Base-by-base conservation (phyloP, 164 flowering plant genomes). In the Magnolia changhungtana region DNA sequence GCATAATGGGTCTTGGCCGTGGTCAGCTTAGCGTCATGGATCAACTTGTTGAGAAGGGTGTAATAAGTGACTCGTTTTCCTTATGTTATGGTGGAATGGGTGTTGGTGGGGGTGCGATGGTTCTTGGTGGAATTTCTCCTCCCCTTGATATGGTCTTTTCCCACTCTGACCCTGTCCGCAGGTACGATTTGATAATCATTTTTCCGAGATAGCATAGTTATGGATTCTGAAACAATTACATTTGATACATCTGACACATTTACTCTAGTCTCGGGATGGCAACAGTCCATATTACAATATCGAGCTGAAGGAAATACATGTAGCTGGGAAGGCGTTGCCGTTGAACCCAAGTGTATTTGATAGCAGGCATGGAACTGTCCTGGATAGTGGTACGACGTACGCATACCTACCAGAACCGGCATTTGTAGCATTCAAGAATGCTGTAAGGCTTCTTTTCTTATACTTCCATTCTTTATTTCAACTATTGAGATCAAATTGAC, bases 271-370 rank as follows among this genome's bases (percentile, higher is more conserved):
- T 92, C 85, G 95, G 94, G 91, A 87, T 96, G 97, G 89, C 82
- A 89, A 94, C 99, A 96, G 99, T 88, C 96, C 95, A 63, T 96
- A 94, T 84, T 96, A 94, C 91, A 96, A 96, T 82, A 86, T 94
- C 82, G 94, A 94, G 82, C 85, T 96, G 96, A 94, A 85, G 88
- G 98, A 87, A 87, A 81, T 96, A 65, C 94, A 88, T 81, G 97
- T 96, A 78, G 98, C 93, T 73, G 99, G 99, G 75, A 89, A 89
- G 88, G 79, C 69, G 45, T 79, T 96, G 86, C 85, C 86, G 67
- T 55, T 96, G 67, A 84, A 87, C 76, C 84, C 98, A 63, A 85
- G 74, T n/a, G 85, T 93, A 74, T 96, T 96, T 79, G 92, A 96
- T 85, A 89, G 89, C 74, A 93, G 87, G 78, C 89, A 94, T 83